Conservation (phyloP, 345 rosid species). For the Hibiscus tridactylites region DNA sequence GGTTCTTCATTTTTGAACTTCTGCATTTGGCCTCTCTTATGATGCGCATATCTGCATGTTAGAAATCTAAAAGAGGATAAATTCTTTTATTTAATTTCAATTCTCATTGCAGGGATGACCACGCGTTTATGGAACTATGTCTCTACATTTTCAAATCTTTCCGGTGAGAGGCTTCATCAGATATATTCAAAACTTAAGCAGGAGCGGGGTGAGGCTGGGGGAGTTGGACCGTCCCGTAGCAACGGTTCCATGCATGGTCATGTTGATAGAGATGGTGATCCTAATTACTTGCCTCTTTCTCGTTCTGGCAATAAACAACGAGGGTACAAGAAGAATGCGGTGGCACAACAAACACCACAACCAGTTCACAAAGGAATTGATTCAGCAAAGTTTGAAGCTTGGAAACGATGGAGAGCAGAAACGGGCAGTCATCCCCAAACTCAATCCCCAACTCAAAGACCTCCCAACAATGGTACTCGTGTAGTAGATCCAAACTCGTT, state of each 20-base stretch:
- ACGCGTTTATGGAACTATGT: conserved; percentile 90
- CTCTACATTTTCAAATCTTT: conserved; percentile 81
- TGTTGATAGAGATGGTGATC: conserved; percentile 33
- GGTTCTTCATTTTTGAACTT: background rate
- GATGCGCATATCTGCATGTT: background rate
- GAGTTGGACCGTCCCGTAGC: conserved; percentile 59
- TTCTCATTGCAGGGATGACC: conserved; percentile 61
- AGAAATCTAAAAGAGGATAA: background rate
- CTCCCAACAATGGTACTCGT: conserved; percentile 26
- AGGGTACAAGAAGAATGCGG: conserved; percentile 34
- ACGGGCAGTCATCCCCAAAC: conserved; percentile 24
- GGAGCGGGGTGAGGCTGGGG: conserved; percentile 71
- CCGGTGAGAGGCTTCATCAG: conserved; percentile 84
- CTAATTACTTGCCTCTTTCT: conserved; percentile 31
- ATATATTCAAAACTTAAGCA: conserved; percentile 82
- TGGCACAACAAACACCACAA: conserved; percentile 35
- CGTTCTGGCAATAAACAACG: conserved; percentile 41
- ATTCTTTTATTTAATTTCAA: background rate
- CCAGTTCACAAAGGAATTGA: conserved; percentile 53
- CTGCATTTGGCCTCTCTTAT: background rate
- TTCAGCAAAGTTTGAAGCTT: conserved; percentile 70
- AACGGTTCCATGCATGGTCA: conserved; percentile 43
- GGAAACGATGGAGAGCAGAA: conserved; percentile 89
- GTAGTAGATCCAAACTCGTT: conserved; percentile 57
- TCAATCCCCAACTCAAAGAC: conserved; percentile 32